These are phyloP conservation scores for Euphorbia schlechtendalii DNA, from an alignment of 441 rosid genomes.

Conservation along the genomic window DNA sequence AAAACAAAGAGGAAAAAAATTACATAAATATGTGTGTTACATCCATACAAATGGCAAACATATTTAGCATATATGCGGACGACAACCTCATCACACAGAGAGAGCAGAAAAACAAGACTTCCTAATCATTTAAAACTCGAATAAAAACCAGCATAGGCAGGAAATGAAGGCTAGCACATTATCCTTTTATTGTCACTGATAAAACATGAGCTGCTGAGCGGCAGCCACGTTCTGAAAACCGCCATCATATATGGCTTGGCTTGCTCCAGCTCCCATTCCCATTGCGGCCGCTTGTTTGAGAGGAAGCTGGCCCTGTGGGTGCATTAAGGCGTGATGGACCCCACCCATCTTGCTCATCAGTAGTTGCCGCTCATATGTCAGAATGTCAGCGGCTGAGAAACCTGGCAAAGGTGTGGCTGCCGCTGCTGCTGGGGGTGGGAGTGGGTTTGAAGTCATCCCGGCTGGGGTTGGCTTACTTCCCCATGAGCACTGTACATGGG, in stretches of 20 bases:
- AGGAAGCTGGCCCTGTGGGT: slow-evolving; percentile 57
- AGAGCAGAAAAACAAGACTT: slow-evolving; percentile 25
- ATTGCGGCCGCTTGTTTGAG: slow-evolving; percentile 68
- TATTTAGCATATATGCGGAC: slow-evolving; percentile 23
- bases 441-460: slow-evolving; percentile 87
- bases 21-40: slow-evolving; percentile 22
- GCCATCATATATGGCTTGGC: slow-evolving; percentile 89
- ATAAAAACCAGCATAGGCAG: slow-evolving; percentile 32
- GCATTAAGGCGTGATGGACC: slow-evolving; percentile 65
- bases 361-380: slow-evolving; percentile 78
- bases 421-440: slow-evolving; percentile 61
- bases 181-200: slow-evolving; percentile 46
- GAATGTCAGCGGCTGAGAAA: slow-evolving; percentile 59
- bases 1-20: slow-evolving; percentile 16
- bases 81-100: slow-evolving; percentile 25
- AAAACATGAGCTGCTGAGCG: slow-evolving; percentile 93
- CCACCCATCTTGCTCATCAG: slow-evolving; percentile 84
- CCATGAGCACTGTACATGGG: slow-evolving; percentile 67
- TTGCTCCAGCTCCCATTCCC: slow-evolving; percentile 83
- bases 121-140: slow-evolving; percentile 17
- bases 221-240: slow-evolving; percentile 85
- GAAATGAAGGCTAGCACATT: slow-evolving; percentile 26
- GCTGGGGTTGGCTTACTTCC: slow-evolving; percentile 92
- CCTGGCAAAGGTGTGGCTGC: slow-evolving; percentile 62
- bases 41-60: slow-evolving; percentile 33